Conservation (phyloP, 139 green algal species). For the Pleodorina starrii region DNA sequence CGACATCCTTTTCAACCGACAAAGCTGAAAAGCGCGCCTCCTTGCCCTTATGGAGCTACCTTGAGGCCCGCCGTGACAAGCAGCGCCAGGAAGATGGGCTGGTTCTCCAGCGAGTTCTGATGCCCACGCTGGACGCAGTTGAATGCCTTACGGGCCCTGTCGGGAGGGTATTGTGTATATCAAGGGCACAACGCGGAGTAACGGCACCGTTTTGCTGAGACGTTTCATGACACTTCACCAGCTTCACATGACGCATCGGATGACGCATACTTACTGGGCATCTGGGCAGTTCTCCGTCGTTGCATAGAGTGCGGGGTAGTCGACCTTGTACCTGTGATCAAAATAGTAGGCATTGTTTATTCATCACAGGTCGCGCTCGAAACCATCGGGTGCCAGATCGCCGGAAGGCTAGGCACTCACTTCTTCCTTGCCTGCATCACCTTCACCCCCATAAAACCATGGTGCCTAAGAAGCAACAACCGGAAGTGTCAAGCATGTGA, state of each 20-base stretch:
- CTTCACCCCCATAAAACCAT: constrained; percentile 40
- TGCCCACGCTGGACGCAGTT: constrained; percentile 79
- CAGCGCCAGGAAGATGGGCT: constrained; percentile 67
- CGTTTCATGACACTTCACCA: too few species aligned
- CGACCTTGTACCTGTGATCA: constrained; percentile 61
- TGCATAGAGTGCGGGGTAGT: constrained; percentile 74
- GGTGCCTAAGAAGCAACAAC: constrained; percentile 6
- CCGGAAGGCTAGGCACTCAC: too few species aligned
- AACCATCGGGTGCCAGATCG: too few species aligned
- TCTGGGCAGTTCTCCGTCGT: constrained; percentile 60
- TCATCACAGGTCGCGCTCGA: too few species aligned
- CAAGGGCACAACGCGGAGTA: not conserved
- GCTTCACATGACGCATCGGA: not conserved
- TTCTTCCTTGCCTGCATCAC: constrained; percentile 55
- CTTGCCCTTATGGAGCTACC: constrained; percentile 41
- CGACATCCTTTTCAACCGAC: too few species aligned
- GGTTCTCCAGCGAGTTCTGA: constrained; percentile 81
- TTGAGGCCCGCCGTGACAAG: constrained; percentile 60
- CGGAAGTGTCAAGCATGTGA: not conserved
- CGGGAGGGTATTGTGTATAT: not conserved
- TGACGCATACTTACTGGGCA: constrained; percentile 39
- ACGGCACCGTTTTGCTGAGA: too few species aligned
- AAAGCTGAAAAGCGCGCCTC: too few species aligned
- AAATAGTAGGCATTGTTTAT: too few species aligned
- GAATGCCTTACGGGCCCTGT: constrained; percentile 55